Evolutionary conservation across 176 grass and related monocot species (phyloP).

Genomic region (Rhynchospora tenuis): DNA sequence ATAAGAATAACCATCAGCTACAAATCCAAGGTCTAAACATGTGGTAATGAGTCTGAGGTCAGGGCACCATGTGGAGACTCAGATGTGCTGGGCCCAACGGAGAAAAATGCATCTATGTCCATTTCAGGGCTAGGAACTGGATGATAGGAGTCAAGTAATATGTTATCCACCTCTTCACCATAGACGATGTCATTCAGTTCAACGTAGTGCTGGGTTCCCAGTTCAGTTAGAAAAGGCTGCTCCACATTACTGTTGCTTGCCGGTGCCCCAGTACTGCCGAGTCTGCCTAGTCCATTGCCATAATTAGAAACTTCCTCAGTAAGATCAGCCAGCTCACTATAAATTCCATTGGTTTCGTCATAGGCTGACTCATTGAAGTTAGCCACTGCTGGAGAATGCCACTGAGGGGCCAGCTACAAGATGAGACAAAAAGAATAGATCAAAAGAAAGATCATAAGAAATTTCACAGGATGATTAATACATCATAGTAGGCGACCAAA

Average conservation of each 20-base stretch:
- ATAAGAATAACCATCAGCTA: not conserved
- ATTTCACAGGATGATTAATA: not conserved
- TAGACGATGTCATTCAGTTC: slow-evolving; percentile 45
- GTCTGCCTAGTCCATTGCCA: not conserved
- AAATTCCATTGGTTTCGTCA: slow-evolving; percentile 17
- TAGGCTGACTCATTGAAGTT: slow-evolving; percentile 17
- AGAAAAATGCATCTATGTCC: not conserved
- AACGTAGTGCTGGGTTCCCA: slow-evolving; percentile 38
- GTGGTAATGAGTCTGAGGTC: not conserved
- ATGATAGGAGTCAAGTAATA: not conserved
- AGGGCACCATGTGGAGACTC: not conserved
- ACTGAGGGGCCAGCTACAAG: slow-evolving; percentile 32
- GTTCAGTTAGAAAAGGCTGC: slow-evolving; percentile 14
- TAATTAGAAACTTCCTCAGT: not conserved
- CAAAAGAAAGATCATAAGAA: not conserved
- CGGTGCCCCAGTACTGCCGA: not conserved
- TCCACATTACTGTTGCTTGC: not conserved
- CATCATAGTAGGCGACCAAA: not conserved
- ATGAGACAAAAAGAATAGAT: not conserved
- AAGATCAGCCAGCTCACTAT: slow-evolving; percentile 32
- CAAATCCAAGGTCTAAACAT: not conserved
- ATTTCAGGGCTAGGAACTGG: not conserved
- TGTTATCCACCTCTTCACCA: not conserved
- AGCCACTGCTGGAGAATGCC: slow-evolving; percentile 19
- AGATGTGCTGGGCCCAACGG: not conserved